Percentiles rank a stretch among this genome's conserved stretches.
Conservation (phyloP, 2,329 filamentous ascomycete species). For the Leptographium wingfieldii region DNA sequence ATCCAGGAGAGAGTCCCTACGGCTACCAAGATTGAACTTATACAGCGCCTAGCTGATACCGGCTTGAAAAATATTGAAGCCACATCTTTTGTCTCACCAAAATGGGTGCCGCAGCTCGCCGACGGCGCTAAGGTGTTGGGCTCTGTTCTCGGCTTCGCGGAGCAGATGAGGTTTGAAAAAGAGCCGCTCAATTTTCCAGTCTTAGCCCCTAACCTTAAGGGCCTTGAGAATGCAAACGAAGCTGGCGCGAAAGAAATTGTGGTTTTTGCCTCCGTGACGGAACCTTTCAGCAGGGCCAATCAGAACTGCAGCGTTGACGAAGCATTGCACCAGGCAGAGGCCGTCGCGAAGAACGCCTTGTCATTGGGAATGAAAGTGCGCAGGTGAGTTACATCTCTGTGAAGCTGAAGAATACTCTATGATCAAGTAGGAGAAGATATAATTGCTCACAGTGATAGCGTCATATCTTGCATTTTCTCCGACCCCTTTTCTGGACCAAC, state of each 20-base stretch:
- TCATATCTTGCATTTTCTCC: not conserved
- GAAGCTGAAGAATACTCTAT: not conserved
- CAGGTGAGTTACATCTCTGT: not conserved
- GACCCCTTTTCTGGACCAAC: not conserved
- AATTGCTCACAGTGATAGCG: not conserved
- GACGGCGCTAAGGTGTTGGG: not conserved
- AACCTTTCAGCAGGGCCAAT: conserved; percentile 67
- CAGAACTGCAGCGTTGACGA: conserved; percentile 47
- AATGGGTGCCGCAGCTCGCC: conserved; percentile 62
- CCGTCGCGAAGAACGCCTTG: not conserved
- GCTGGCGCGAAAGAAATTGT: not conserved
- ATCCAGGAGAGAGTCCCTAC: conserved; percentile 60
- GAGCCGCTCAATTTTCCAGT: not conserved
- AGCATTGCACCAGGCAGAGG: not conserved
- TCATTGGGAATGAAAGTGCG: not conserved
- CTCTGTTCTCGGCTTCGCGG: not conserved
- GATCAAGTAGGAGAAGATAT: not conserved
- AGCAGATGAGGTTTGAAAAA: not conserved
- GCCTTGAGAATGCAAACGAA: conserved; percentile 55
- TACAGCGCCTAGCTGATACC: conserved; percentile 52
- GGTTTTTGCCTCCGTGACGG: conserved; percentile 62
- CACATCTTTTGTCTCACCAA: conserved; percentile 69
- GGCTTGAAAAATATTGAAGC: conserved; percentile 65
- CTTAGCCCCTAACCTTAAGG: not conserved
- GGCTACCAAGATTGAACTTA: conserved; percentile 62